Conservation (phyloP, 768 basidiomycete genomes). For the Kwoniella pini region DNA sequence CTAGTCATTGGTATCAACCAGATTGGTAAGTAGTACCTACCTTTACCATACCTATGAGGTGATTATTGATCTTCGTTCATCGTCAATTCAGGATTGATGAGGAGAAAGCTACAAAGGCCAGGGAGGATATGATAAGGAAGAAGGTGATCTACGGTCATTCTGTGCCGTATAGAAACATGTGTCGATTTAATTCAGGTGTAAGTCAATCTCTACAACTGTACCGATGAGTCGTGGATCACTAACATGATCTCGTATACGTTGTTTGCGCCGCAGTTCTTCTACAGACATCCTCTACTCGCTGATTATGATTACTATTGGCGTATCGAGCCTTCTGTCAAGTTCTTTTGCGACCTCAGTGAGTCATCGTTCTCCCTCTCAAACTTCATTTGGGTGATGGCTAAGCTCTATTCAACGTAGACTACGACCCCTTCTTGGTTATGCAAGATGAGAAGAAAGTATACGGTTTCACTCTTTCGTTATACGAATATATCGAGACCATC, state of each 20-base stretch:
- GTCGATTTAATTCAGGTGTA: conserved; percentile 89
- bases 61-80: background rate
- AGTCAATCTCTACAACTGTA: conserved; percentile 40
- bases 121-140: conserved; percentile 66
- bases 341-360: conserved; percentile 67
- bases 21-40: conserved; percentile 58
- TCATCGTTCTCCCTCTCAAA: background rate
- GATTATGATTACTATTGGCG: conserved; percentile 87
- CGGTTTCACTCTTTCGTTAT: conserved; percentile 78
- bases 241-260: background rate
- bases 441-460: conserved; percentile 78
- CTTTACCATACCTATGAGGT: too few relatives aligned
- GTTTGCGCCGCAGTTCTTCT: conserved; percentile 68
- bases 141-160: conserved; percentile 63
- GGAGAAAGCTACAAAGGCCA: conserved; percentile 61
- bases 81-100: conserved; percentile 65
- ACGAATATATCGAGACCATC: conserved; percentile 78
- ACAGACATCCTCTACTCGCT: conserved; percentile 71
- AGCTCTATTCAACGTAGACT: conserved; percentile 55
- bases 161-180: conserved; percentile 83
- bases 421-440: conserved; percentile 81
- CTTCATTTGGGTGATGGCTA: background rate
- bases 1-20: conserved; percentile 73
- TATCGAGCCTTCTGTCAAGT: conserved; percentile 79
- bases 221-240: background rate